Evolutionary conservation across 352 stramenopile genomes (phyloP).

Genomic region (Phytophthora constricta): DNA sequence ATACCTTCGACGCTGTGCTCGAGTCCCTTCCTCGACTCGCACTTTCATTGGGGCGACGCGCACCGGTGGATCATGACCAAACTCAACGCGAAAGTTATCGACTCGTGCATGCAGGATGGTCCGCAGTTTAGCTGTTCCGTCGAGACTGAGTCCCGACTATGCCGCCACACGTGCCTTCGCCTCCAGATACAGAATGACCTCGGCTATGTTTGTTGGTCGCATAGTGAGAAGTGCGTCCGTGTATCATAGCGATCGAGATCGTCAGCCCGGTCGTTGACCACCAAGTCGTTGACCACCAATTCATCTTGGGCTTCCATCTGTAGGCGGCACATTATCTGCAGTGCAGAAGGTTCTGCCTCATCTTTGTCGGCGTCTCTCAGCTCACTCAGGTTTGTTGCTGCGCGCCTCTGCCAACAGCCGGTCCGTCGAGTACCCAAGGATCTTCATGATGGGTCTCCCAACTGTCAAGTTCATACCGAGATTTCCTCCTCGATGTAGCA

Average conservation of each 20-base stretch:
- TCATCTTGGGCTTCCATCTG: no score
- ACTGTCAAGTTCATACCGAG: conserved; percentile 2
- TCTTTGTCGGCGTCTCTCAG: neutral
- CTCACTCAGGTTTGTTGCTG: no score
- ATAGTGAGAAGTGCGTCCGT: neutral
- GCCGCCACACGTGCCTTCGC: neutral
- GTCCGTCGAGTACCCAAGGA: conserved; percentile 16
- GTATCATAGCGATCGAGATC: neutral
- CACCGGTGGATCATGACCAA: conserved; percentile 16
- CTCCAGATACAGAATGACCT: neutral
- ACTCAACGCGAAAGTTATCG: conserved; percentile 10
- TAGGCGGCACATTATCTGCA: neutral
- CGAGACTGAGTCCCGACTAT: neutral
- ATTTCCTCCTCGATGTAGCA: conserved; percentile 14
- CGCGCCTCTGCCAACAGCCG: conserved; percentile 9
- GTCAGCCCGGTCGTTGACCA: neutral
- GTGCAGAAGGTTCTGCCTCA: neutral
- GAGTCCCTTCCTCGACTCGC: neutral
- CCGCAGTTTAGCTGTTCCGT: conserved; percentile 1
- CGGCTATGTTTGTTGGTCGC: neutral
- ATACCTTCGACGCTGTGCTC: conserved; percentile 4
- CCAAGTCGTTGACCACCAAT: neutral
- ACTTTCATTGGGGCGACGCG: conserved; percentile 15
- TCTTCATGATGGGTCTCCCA: conserved; percentile 18
- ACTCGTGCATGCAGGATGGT: neutral